Conservation (phyloP, 139 green algal species). For the Auxenochlorella protothecoides region DNA sequence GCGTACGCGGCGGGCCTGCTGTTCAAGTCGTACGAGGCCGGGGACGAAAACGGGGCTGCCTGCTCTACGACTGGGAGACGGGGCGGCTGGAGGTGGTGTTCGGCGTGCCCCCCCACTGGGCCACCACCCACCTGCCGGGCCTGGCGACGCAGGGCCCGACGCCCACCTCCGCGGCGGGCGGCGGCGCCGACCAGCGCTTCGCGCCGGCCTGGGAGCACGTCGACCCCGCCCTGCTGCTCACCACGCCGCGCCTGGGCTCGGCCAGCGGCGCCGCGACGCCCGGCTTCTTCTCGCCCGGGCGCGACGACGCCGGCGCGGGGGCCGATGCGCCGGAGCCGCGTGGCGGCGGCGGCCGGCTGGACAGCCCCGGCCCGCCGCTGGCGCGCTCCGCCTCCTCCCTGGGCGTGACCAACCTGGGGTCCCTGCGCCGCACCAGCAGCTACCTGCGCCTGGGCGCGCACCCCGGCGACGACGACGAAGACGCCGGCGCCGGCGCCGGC, state of each 20-base stretch:
- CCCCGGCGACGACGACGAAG: too few relatives aligned
- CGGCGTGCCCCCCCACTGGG: conserved; percentile 23
- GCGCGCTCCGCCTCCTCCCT: too few relatives aligned
- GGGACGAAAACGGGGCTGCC: conserved; percentile 52
- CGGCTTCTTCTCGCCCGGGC: neutral
- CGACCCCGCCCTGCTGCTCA: neutral
- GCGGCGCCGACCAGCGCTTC: too few relatives aligned
- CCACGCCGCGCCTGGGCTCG: neutral
- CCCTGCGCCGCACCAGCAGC: too few relatives aligned
- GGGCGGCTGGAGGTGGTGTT: conserved; percentile 34
- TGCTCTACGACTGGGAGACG: conserved; percentile 64
- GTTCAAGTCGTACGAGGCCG: conserved; percentile 48
- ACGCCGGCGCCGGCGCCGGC: neutral
- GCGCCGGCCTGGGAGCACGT: neutral
- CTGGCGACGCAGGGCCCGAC: neutral
- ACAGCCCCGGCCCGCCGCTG: too few relatives aligned
- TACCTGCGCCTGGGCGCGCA: too few relatives aligned
- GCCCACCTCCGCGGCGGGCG: too few relatives aligned
- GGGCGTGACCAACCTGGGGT: too few relatives aligned
- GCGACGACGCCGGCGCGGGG: too few relatives aligned
- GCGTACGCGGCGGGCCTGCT: conserved; percentile 37
- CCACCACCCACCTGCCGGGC: neutral
- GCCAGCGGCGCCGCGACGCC: neutral
- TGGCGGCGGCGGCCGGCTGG: too few relatives aligned
- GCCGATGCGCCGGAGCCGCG: too few relatives aligned